Evolutionary conservation across 2,329 filamentous ascomycete genomes (phyloP).

Genomic region (Hypoxylon sp.): DNA sequence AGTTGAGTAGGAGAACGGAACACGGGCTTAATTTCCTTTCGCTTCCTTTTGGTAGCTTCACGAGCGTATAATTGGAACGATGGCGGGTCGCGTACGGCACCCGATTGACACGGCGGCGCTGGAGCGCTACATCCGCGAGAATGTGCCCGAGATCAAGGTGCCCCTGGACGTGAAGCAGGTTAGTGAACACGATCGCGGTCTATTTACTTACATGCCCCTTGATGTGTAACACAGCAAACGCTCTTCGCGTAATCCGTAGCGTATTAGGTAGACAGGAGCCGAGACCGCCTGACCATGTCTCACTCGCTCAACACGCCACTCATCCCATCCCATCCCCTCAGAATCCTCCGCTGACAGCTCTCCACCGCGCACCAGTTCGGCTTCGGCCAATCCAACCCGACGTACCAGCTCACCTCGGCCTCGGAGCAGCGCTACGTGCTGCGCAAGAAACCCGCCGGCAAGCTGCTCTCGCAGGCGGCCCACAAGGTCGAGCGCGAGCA

Average conservation of each 20-base stretch:
- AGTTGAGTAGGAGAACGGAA: not conserved
- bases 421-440: constrained; percentile 83
- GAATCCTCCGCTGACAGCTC: constrained; percentile 10
- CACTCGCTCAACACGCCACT: not conserved
- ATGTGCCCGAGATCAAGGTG: constrained; percentile 86
- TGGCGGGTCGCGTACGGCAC: constrained; percentile 92
- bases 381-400: constrained; percentile 97
- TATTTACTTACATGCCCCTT: not conserved
- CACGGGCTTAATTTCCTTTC: not conserved
- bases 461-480: constrained; percentile 91
- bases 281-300: too few relatives aligned
- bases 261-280: not conserved
- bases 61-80: constrained; percentile 50
- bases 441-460: constrained; percentile 98
- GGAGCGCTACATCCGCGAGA: constrained; percentile 80
- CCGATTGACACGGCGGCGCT: constrained; percentile 87
- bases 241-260: not conserved
- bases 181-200: constrained; percentile 45
- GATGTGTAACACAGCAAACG: not conserved
- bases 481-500: constrained; percentile 98
- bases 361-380: constrained; percentile 76
- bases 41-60: not conserved
- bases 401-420: constrained; percentile 87
- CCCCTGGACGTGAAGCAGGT: constrained; percentile 94
- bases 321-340: not conserved